Base-by-base conservation (phyloP, 2,329 filamentous ascomycete species). In the Clarireedia sp. region DNA sequence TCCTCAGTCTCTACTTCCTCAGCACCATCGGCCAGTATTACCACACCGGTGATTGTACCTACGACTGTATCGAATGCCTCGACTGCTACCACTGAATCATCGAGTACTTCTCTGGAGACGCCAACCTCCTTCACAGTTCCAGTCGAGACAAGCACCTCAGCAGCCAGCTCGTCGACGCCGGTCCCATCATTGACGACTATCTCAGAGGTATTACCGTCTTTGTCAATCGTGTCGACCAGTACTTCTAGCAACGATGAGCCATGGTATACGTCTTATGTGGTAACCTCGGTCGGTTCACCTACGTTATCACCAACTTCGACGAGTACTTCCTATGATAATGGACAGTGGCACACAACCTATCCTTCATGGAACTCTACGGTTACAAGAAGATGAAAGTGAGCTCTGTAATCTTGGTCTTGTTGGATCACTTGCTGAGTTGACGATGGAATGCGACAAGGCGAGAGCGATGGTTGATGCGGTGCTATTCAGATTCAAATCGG, bases 341-440 rank as follows among this genome's bases (percentile, higher is more conserved):
- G 65, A 2, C 59, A 63, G 60, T 69, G 66, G 65, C 63, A 68
- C 50, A 68, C 67, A 48, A 54, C 44, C 19, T 67, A 69, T 49
- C 60, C 66, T 33, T 37, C 60, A 37, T 66, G 64, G 65, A 66
- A 67, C 48, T 24, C 54, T 10, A 59, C 56, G 8, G 41, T 53
- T 6, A 21, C 48, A 17, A 40, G 10, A 38, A 26, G 37, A 3
- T 43, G 16, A 54, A n/a, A 41, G 8, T 8, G 5, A 17, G 5
- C 6, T 17, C 19, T 41, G 5, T 3, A 10, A 5, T 19, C 16
- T 9, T 17, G 16, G 38, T 19, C 19, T 41, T n/a, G 38, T 19
- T 19, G 3, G 16, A 19, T 10, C 19, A 41, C n/a, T 41, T 41
- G n/a, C 14, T n/a, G 38, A 6, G 38, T 41, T 19, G n/a, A 9